Percentiles rank a stretch among this genome's conserved stretches.
Evolutionary conservation across 2,329 filamentous ascomycete species (phyloP).

Genomic region (Exophiala mesophila): DNA sequence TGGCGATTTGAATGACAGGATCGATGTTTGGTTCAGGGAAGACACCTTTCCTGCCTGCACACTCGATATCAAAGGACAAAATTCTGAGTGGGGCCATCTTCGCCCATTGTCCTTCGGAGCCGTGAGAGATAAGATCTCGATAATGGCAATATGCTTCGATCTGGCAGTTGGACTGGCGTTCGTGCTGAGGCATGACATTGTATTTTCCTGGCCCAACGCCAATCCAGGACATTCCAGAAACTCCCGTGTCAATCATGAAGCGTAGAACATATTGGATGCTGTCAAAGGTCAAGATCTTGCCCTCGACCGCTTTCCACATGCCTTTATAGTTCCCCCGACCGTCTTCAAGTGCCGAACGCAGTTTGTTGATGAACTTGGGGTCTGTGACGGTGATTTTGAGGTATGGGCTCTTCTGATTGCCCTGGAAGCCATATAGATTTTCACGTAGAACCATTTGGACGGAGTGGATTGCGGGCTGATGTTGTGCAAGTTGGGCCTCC

Average conservation of each 20-base stretch:
- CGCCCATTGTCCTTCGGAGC: constrained; percentile 88
- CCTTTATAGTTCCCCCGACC: constrained; percentile 83
- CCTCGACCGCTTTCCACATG: constrained; percentile 69
- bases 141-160: constrained; percentile 88
- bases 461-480: constrained; percentile 69
- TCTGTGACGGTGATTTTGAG: constrained; percentile 91
- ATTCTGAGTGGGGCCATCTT: constrained; percentile 95
- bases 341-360: constrained; percentile 70
- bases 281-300: constrained; percentile 84
- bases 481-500: constrained; percentile 70
- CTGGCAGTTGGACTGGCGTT: constrained; percentile 86
- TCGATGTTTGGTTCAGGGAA: constrained; percentile 91
- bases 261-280: constrained; percentile 90
- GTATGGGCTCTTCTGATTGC: constrained; percentile 86
- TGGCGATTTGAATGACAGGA: constrained; percentile 96
- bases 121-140: constrained; percentile 76
- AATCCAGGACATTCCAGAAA: constrained; percentile 97
- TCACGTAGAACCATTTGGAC: constrained; percentile 79
- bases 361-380: constrained; percentile 72
- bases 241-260: constrained; percentile 96
- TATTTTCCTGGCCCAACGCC: constrained; percentile 74
- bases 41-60: constrained; percentile 92
- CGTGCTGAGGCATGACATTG: constrained; percentile 59
- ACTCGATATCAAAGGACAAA: constrained; percentile 97
- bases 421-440: constrained; percentile 90